Conservation (phyloP, 805 yeast species). For the Teunomyces cretensis region DNA sequence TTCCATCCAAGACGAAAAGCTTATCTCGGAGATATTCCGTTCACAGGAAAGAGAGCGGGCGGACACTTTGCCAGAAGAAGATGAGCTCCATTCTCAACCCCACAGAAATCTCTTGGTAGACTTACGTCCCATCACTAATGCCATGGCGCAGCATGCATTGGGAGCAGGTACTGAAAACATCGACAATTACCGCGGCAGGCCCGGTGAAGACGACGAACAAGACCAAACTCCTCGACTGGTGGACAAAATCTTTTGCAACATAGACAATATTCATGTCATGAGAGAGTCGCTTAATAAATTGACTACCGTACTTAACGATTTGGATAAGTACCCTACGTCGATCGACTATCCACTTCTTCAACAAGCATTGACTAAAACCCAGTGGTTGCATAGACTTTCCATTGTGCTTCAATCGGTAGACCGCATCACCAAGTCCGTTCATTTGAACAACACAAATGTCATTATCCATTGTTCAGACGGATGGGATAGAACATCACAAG, state of each 20-base stretch:
- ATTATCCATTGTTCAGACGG: slow-evolving; percentile 96
- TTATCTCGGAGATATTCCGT: slow-evolving; percentile 70
- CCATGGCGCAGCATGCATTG: slow-evolving; percentile 92
- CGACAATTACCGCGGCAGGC: slow-evolving; percentile 68
- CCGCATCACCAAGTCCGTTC: slow-evolving; percentile 75
- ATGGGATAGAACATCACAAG: slow-evolving; percentile 96
- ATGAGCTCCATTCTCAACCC: slow-evolving; percentile 31
- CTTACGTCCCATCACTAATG: slow-evolving; percentile 90
- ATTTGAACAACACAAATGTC: slow-evolving; percentile 78
- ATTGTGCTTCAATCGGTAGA: slow-evolving; percentile 74
- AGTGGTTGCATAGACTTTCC: slow-evolving; percentile 76
- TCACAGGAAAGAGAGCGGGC: slow-evolving; percentile 45
- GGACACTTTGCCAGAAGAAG: slow-evolving; percentile 14
- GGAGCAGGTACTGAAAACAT: slow-evolving; percentile 98
- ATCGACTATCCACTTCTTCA: slow-evolving; percentile 33
- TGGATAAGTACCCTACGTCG: slow-evolving; percentile 53
- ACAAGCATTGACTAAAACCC: slow-evolving; percentile 59
- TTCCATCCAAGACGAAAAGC: slow-evolving; percentile 86
- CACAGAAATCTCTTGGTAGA: slow-evolving; percentile 74
- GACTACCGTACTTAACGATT: slow-evolving; percentile 60
- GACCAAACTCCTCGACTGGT: slow-evolving; percentile 29
- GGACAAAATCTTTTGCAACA: slow-evolving; percentile 79
- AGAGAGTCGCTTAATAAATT: slow-evolving; percentile 74
- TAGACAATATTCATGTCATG: slow-evolving; percentile 95
- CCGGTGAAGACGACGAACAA: slow-evolving; percentile 10